A percentile compares a stretch with the other conserved stretches of the same genome.
phyloP scores from a whole-genome alignment of 768 basidiomycete genomes.

The Dioszegia hungarica region DNA sequence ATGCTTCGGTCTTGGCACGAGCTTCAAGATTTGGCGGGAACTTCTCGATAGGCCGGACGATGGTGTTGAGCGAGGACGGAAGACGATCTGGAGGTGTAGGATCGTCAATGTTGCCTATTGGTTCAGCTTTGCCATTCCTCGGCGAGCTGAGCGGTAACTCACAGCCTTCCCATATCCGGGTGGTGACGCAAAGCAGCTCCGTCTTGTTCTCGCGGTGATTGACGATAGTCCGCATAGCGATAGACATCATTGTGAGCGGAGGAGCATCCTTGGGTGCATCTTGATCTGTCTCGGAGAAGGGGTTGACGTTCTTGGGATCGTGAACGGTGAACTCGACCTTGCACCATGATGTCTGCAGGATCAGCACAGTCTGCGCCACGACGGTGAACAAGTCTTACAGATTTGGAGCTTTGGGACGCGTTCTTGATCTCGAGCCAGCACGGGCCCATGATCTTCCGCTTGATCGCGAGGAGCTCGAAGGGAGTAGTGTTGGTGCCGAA shows the following conservation, averaged over 20 bases:
- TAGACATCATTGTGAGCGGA: slow-evolving; percentile 82
- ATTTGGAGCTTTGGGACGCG: slow-evolving; percentile 68
- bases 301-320: slow-evolving; percentile 83
- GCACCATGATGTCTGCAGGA: slow-evolving; percentile 89
- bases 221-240: slow-evolving; percentile 81
- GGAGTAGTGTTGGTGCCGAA: slow-evolving; percentile 89
- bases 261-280: slow-evolving; percentile 73
- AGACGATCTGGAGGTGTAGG: slow-evolving; percentile 82
- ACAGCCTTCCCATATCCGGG: slow-evolving; percentile 76
- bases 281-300: slow-evolving; percentile 67
- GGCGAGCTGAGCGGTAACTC: slow-evolving; percentile 31
- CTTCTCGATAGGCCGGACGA: slow-evolving; percentile 79
- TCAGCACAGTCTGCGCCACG: background rate
- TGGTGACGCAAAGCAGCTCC: slow-evolving; percentile 82
- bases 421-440: slow-evolving; percentile 89
- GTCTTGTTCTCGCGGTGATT: slow-evolving; percentile 90
- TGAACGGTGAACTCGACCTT: slow-evolving; percentile 79
- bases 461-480: slow-evolving; percentile 87
- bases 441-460: slow-evolving; percentile 97
- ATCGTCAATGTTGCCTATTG: slow-evolving; percentile 78
- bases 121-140: background rate
- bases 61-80: slow-evolving; percentile 76
- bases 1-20: slow-evolving; percentile 61
- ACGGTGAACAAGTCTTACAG: slow-evolving; percentile 55
- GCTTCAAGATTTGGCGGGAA: slow-evolving; percentile 81